Conservation (phyloP, 805 yeast genomes). For the Alloascoidea africana region DNA sequence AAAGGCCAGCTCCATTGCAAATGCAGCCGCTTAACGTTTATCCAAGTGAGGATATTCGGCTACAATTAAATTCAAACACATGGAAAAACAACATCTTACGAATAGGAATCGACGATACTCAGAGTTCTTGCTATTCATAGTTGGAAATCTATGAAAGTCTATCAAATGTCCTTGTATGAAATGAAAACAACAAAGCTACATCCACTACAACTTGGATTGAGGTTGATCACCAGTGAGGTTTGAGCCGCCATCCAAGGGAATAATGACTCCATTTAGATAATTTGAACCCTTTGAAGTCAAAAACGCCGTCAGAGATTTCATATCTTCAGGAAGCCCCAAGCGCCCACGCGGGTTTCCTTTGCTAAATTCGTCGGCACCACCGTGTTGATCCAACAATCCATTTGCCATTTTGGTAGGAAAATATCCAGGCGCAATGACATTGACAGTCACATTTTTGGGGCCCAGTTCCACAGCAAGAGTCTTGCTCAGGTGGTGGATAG, state of each 20-base stretch:
- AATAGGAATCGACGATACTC: too few species aligned
- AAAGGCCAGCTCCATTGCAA: too few species aligned
- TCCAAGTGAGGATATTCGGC: too few species aligned
- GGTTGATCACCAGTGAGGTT: too few species aligned
- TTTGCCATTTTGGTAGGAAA: constrained; percentile 64
- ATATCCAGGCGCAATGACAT: constrained; percentile 62
- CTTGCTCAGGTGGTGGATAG: constrained; percentile 53
- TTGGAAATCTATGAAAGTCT: too few species aligned
- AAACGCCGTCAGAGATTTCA: constrained; percentile 38
- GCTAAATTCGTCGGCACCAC: constrained; percentile 32
- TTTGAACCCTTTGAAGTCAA: constrained; percentile 39
- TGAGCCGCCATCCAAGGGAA: constrained; percentile 62
- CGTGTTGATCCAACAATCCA: constrained; percentile 35
- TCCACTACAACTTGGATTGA: too few species aligned
- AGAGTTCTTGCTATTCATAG: too few species aligned
- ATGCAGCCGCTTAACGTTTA: too few species aligned
- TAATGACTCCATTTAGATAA: constrained; percentile 50
- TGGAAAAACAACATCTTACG: too few species aligned
- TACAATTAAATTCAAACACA: too few species aligned
- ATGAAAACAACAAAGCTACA: too few species aligned
- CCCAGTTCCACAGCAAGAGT: constrained; percentile 52
- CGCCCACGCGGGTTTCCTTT: constrained; percentile 45
- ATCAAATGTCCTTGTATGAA: too few species aligned
- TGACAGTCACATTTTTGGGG: constrained; percentile 50
- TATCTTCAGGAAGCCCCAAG: constrained; percentile 45